Percentiles rank a stretch among this genome's conserved stretches.
phyloP scores from a whole-genome alignment of 106 monocot genomes.

The Apostasia ramifera region DNA sequence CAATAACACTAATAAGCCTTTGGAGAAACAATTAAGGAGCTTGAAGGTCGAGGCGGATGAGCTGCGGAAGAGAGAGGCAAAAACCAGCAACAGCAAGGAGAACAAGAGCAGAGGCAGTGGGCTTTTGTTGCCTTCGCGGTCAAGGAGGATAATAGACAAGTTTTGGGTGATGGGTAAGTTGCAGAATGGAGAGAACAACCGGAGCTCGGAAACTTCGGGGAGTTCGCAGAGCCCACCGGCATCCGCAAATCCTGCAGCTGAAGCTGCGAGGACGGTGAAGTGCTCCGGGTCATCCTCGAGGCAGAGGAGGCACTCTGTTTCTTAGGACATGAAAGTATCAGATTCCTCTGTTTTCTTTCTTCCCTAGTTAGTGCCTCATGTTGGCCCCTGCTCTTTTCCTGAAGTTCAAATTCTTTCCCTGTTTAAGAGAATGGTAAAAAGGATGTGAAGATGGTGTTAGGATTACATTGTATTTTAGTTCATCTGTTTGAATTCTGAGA shows the following conservation, averaged over 20 bases:
- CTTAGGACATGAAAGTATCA: conserved; percentile 13
- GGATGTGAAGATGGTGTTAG: too few relatives aligned
- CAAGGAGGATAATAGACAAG: conserved; percentile 79
- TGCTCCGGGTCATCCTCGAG: conserved; percentile 48
- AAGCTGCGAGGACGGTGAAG: conserved; percentile 21
- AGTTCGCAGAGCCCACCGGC: conserved; percentile 74
- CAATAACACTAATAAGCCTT: background rate
- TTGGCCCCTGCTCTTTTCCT: too few relatives aligned
- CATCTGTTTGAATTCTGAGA: too few relatives aligned
- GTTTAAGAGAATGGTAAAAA: too few relatives aligned
- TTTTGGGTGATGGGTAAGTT: conserved; percentile 48
- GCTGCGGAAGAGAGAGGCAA: conserved; percentile 5
- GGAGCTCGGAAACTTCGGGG: conserved; percentile 57
- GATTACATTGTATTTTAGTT: too few relatives aligned
- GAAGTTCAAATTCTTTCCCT: too few relatives aligned
- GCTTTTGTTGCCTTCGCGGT: conserved; percentile 44
- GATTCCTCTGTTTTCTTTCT: too few relatives aligned
- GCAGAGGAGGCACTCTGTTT: conserved; percentile 75
- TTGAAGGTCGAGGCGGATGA: conserved; percentile 23
- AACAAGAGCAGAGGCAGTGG: conserved; percentile 20
- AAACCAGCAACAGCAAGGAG: conserved; percentile 11
- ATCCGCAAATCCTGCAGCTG: conserved; percentile 28
- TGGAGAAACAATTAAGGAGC: conserved; percentile 26
- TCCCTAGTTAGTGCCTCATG: too few relatives aligned
- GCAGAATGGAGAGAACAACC: conserved; percentile 27